phyloP scores from a whole-genome alignment of 1,139 yeast species.

The Sugiyamaella paludigena region DNA sequence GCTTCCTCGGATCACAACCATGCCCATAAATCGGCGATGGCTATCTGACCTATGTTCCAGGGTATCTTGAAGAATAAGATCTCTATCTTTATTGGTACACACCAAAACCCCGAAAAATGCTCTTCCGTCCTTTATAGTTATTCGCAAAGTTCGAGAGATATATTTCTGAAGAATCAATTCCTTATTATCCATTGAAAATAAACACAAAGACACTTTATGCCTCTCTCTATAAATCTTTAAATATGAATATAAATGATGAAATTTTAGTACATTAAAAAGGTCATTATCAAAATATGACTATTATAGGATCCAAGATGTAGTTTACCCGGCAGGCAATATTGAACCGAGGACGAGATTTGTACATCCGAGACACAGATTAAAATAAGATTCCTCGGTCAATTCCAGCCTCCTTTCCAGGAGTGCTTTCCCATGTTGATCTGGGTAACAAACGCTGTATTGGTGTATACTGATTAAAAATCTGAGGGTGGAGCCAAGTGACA shows the following conservation, averaged over 20 bases:
- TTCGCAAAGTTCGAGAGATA: constrained; percentile 29
- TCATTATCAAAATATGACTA: no score
- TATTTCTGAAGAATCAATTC: constrained; percentile 15
- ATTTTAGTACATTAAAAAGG: neutral
- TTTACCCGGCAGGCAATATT: no score
- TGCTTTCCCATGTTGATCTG: no score
- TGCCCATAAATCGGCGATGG: constrained; percentile 34
- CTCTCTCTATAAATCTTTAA: neutral
- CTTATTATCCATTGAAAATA: constrained; percentile 1
- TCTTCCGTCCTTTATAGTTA: constrained; percentile 34
- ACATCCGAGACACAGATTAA: no score
- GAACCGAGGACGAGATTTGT: no score
- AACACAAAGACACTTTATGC: constrained; percentile 3
- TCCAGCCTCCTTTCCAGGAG: no score
- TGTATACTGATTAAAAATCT: no score
- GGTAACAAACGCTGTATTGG: no score
- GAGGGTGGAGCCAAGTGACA: no score
- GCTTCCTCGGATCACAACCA: constrained; percentile 37
- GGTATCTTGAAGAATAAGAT: constrained; percentile 35
- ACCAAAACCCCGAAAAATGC: constrained; percentile 35
- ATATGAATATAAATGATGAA: neutral
- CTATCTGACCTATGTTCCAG: constrained; percentile 33
- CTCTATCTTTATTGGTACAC: constrained; percentile 33
- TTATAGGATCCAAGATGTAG: no score
- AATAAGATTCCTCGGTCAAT: no score